Evolutionary conservation across 352 stramenopile species (phyloP).

Genomic region (Pythium guiyangense): DNA sequence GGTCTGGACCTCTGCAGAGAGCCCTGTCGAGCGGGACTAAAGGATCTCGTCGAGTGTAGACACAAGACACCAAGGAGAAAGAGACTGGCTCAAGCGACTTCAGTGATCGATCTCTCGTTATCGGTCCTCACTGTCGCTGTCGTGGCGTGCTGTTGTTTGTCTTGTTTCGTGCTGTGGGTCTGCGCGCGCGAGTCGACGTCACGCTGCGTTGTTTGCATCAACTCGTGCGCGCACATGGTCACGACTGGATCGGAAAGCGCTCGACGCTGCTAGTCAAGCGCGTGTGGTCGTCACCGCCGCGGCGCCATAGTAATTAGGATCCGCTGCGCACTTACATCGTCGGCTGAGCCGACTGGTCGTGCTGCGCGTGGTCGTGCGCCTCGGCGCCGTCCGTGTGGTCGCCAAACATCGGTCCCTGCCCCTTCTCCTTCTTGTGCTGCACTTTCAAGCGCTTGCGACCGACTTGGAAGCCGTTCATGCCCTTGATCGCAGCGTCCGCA

Average conservation of each 20-base stretch:
- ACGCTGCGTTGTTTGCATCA: too few relatives aligned
- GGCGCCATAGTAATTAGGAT: constrained; percentile 8
- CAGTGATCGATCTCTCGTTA: too few relatives aligned
- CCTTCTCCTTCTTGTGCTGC: constrained; percentile 93
- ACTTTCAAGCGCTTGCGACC: constrained; percentile 96
- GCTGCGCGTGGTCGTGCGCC: constrained; percentile 33
- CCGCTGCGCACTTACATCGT: constrained; percentile 22
- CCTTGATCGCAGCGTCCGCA: constrained; percentile 91
- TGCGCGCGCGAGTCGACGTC: too few relatives aligned
- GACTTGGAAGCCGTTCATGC: constrained; percentile 96
- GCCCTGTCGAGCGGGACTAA: too few relatives aligned
- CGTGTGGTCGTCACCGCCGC: not conserved
- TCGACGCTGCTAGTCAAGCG: not conserved
- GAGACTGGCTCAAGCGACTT: too few relatives aligned
- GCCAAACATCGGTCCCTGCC: constrained; percentile 54
- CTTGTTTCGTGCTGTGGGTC: too few relatives aligned
- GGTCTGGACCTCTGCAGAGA: too few relatives aligned
- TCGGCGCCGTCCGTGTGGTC: constrained; percentile 46
- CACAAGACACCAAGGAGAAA: too few relatives aligned
- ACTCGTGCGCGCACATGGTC: too few relatives aligned
- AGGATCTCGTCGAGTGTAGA: too few relatives aligned
- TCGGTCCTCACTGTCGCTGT: too few relatives aligned
- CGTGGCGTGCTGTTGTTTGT: too few relatives aligned
- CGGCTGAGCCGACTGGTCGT: constrained; percentile 21
- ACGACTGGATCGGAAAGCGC: not conserved